Base-by-base conservation (phyloP, 2,329 filamentous ascomycete species). In the Claviceps arundinis region DNA sequence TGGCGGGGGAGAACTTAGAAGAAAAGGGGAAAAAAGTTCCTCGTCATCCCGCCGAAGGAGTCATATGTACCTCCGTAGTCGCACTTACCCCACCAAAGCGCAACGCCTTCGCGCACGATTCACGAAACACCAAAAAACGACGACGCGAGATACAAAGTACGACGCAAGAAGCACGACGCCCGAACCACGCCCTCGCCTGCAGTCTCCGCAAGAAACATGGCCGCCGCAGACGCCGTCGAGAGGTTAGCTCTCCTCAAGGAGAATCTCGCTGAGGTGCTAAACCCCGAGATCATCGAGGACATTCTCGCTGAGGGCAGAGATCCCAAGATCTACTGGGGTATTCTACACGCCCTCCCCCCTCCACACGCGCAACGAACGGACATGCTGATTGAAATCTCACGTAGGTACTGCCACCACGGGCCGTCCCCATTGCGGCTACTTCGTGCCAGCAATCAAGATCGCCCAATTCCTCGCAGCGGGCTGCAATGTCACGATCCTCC, bases 391-490 rank as follows among this genome's bases (percentile, higher is more conserved):
- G 7, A 30, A 30, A 30, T 8, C 8, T 30, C 26, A 30, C 26
- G n/a, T 50, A 80, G 80, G 85, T 43, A 91, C 85, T 41, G 87
- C 87, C 17, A 89, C 88, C 16, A 94, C 89, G 0, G 89, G 89
- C n/a, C 78, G 84, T 55, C 89, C 89, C 51, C 90, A 96, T 68
- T 87, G 82, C 65, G 90, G 88, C 59, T 95, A 95, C 76, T 87
- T 95, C 56, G 85, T 93, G 9, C 84, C 89, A 5, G 84, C 86
- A 60, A 80, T 95, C 64, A 96, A 96, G 70, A 85, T 96, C 56
- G 89, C 89, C 41, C 85, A 96, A 66, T 82, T 95, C 62, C 80
- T 96, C 37, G 78, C 81, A 38, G 89, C 91, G 34, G 89, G 85
- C 40, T 95, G 89, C 71, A 80, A 89, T 54, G 81, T 94, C 54